Evolutionary conservation across 83 land plant species (phyloP), one percentile per base, ranked within the genome.

Genomic region (Thuja plicata): DNA sequence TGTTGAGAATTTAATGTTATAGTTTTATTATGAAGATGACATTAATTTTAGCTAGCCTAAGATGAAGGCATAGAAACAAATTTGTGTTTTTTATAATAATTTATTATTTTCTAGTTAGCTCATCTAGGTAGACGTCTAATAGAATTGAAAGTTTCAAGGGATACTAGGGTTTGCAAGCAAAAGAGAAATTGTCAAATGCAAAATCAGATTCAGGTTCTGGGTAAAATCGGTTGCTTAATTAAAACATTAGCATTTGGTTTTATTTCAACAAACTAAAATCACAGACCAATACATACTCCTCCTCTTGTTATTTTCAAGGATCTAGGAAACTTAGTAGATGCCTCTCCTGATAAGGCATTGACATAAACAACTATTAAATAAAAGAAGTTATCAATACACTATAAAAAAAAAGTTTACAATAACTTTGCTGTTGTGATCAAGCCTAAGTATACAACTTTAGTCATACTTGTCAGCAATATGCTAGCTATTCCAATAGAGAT

Each of bases 281-380:
- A 90, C 43, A 21, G 84, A 52, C 8, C 45, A 27, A 62, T 16
- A 86, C 94, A 86, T 91, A 97, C 99, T 86, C 98, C 99, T 91
- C 97, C 98, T 92, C 97, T 90, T 54, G 96, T 91, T 87, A 92
- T 89, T 52, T 95, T 91, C 38, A 88, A 87, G 21, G 98, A 96
- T 88, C 93, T 95, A 5, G 99, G 98, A 82, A 97, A 94, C 45
- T 92, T 87, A 79, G 94, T 92, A n/a, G 98, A 93, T 32, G 95
- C 97, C 91, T 96, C 98, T 13, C 98, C 99, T 46, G 97, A 94
- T 88, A 97, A 97, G 5, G 92, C 92, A 89, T 97, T 97, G n/a
- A 97, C 85, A 89, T 97, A 97, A 73, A 97, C 91, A 24, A 91
- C 84, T 85, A 92, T 86, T 35, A 10, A 48, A 15, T 24, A 78